Evolutionary conservation across 2,329 filamentous ascomycete species (phyloP), one percentile per base, ranked within the genome.

Genomic region (Monilinia fructicola): DNA sequence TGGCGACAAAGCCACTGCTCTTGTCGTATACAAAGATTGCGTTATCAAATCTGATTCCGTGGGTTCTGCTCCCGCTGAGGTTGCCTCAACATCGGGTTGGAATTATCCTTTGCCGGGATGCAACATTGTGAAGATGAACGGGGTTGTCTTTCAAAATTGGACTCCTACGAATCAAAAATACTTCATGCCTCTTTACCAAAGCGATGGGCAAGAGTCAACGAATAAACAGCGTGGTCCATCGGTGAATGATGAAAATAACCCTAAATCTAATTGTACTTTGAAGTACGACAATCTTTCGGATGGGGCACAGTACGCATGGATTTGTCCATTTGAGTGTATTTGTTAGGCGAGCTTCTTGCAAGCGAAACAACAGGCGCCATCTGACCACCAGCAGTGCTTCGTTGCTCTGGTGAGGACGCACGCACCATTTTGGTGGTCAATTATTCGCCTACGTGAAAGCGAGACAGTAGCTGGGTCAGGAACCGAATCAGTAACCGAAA

Each of bases 111-210:
- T 60, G 10, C 31, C 42, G 7, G 48, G 42, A 18, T 60, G 56
- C 44, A 50, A 60, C 23, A 16, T 60, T 16, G 21, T 48, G 11
- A 35, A 18, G 11, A 21, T 60, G 28, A 60, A 60, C 6, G 21
- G 48, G 7, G 56, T 60, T 2, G 21, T 60, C 5, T 10, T 18
- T 4, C 28, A 48, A 18, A 60, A 11, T 2, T 60, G 56, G 56
- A 12, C 9, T 2, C 21, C 56, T 23, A 50, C 42, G 3, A 35
- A 48, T 50, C 0, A 5, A 26, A 21, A 60, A 4, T 60, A 60
- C 21, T 35, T 48, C 21, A 60, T 60, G 56, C 56, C 56, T 48
- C 56, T 60, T 23, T 60, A 60, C 21, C 56, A 60, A 28, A 38
- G 21, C 4, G 28, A 50, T 18, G 44, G 21, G 12, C 40, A n/a